Conservation (phyloP, 306 rosid species). For the Vicia villosa region DNA sequence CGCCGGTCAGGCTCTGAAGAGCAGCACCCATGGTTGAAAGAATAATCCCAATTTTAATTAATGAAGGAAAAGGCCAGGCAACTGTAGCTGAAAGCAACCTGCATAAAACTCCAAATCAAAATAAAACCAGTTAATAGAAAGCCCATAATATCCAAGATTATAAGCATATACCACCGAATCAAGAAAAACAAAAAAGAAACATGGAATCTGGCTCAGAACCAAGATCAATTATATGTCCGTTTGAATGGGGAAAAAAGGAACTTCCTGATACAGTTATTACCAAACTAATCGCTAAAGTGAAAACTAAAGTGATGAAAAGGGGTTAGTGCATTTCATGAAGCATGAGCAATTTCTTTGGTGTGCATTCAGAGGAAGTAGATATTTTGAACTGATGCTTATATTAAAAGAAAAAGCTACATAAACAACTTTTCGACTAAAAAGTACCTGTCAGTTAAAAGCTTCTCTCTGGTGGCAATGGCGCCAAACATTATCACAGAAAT, state of each 20-base stretch:
- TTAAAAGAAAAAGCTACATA: constrained; percentile 3
- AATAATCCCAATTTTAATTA: constrained; percentile 91
- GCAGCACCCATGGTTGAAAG: constrained; percentile 99
- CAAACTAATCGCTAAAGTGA: constrained; percentile 22
- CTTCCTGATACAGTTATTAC: constrained; percentile 9
- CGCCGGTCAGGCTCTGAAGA: constrained; percentile 98
- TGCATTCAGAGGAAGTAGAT: constrained; percentile 27
- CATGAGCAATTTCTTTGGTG: constrained; percentile 16
- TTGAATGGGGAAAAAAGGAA: constrained; percentile 15
- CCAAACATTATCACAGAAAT: constrained; percentile 87
- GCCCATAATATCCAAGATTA: constrained; percentile 18
- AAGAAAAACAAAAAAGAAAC: constrained; percentile 1
- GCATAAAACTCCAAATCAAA: constrained; percentile 53
- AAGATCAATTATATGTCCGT: constrained; percentile 12
- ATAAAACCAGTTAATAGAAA: constrained; percentile 28
- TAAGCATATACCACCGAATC: neutral
- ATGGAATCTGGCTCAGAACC: constrained; percentile 19
- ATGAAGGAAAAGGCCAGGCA: constrained; percentile 97
- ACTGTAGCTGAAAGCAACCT: constrained; percentile 94
- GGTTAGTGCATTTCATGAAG: constrained; percentile 1
- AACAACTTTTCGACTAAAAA: constrained; percentile 24
- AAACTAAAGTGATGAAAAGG: constrained; percentile 17
- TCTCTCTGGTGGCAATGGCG: constrained; percentile 76
- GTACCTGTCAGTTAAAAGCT: constrained; percentile 91
- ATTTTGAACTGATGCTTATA: constrained; percentile 10